These are phyloP conservation scores for Aegilops umbellulata DNA, from an alignment of 176 grass and related monocot species.

Conservation along the genomic window DNA sequence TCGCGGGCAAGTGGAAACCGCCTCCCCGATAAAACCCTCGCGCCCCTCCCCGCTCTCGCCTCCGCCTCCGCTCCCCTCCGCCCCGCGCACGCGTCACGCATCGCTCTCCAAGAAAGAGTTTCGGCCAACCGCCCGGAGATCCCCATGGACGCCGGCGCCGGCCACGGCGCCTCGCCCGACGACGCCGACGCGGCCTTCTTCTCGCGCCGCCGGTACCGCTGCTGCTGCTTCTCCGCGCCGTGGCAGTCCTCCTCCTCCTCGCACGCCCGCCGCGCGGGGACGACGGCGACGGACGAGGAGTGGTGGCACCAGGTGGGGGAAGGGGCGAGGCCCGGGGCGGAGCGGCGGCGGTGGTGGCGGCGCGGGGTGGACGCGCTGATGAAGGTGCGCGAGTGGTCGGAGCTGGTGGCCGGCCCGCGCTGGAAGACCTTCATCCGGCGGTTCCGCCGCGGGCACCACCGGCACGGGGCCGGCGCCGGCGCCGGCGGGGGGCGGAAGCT, in stretches of 20 bases:
- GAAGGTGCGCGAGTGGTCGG: slow-evolving; percentile 97
- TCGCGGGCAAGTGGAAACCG: background rate
- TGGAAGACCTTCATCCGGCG: slow-evolving; percentile 99
- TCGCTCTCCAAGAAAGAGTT: background rate
- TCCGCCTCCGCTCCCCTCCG: background rate
- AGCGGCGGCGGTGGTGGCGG: slow-evolving; percentile 56
- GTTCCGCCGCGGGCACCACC: slow-evolving; percentile 44
- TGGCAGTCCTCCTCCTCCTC: slow-evolving; percentile 37
- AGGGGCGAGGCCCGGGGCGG: background rate
- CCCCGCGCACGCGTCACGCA: background rate
- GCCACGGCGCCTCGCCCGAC: background rate
- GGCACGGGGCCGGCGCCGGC: background rate
- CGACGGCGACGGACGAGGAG: slow-evolving; percentile 7
- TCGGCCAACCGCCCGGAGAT: background rate
- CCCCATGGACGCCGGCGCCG: slow-evolving; percentile 22
- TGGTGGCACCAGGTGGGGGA: slow-evolving; percentile 40
- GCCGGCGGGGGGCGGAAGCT: slow-evolving; percentile 33
- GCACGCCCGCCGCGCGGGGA: slow-evolving; percentile 13
- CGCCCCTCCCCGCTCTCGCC: background rate
- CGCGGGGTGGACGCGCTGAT: slow-evolving; percentile 55
- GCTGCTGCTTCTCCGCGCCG: slow-evolving; percentile 73
- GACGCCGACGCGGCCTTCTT: slow-evolving; percentile 51
- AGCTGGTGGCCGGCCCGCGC: slow-evolving; percentile 79
- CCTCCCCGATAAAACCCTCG: slow-evolving; percentile 13
- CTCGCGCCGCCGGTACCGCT: slow-evolving; percentile 28